Base-by-base conservation (phyloP, 805 yeast genomes). In the Myxozyma neglecta region DNA sequence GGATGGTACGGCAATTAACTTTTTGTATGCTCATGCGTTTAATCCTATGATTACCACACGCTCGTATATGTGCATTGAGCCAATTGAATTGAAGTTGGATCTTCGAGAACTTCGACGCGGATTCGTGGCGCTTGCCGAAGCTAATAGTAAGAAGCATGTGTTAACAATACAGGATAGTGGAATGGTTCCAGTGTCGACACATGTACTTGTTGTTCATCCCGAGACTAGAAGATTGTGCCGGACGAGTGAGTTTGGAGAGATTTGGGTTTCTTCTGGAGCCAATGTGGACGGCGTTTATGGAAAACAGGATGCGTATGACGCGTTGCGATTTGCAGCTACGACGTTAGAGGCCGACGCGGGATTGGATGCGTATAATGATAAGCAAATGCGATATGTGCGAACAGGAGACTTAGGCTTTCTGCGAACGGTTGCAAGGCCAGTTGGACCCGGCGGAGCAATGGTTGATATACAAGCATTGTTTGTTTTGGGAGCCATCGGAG, bases 351-450 rank as follows among this genome's bases (percentile, higher is more conserved):
- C 87, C 18, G 86, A 87, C 69, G 80, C 83, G 10, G 84, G 83
- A 0, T 6, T 45, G 14, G 50, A 54, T 36, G 57, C 48, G 6
- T 54, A 54, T 54, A 44, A 46, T n/a, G 54, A 48, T 42, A 35
- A 50, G 34, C 29, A 51, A 14, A 75, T 85, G 56, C 77, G 82
- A 1, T 94, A 89, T 73, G 77, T 89, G 67, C 80, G 99, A 66
- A 94, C 98, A 0, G 98, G 98, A 0, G 97, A 94, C 71, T 77
- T 94, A 42, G 99, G 99, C 0, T 94, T 94, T 72, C 79, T 94
- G 58, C 96, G 91, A 70, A 87, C 85, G 20, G 85, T 90, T 5
- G 79, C 82, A 2, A 75, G 80, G 56, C 69, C 71, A 5, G 65
- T 79, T 10, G 75, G 71, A 1, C 67, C 69, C 9, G 71, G 68